phyloP scores from a whole-genome alignment of 805 yeast genomes.

The Candida andamanensis region DNA sequence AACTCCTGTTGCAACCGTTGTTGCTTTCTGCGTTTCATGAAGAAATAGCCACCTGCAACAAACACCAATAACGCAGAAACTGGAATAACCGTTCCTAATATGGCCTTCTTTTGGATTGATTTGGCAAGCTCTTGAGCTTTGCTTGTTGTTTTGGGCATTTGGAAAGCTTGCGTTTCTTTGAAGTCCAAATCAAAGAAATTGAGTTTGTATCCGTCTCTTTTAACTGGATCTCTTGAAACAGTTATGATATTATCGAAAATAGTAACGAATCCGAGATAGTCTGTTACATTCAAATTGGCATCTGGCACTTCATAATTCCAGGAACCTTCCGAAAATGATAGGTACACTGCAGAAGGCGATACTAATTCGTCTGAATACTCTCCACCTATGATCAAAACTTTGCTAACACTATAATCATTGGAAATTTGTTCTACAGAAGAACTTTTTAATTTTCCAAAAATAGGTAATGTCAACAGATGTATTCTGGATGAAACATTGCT shows the following conservation, averaged over 20 bases:
- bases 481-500: slow-evolving; percentile 47
- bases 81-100: slow-evolving; percentile 37
- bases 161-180: slow-evolving; percentile 4
- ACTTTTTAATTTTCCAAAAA: slow-evolving; percentile 31
- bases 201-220: slow-evolving; percentile 8
- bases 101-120: slow-evolving; percentile 20
- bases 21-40: slow-evolving; percentile 17
- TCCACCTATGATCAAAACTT: slow-evolving; percentile 62
- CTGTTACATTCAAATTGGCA: slow-evolving; percentile 2
- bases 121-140: slow-evolving; percentile 1
- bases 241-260: slow-evolving; percentile 11
- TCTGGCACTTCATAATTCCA: slow-evolving; percentile 9
- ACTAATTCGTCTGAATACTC: slow-evolving; percentile 15
- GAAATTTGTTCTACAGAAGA: slow-evolving; percentile 18
- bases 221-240: slow-evolving; percentile 1
- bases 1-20: slow-evolving; percentile 15
- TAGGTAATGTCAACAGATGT: slow-evolving; percentile 50
- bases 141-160: slow-evolving; percentile 7
- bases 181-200: slow-evolving; percentile 10
- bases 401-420: slow-evolving; percentile 28
- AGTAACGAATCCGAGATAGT: slow-evolving; percentile 10
- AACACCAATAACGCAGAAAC: slow-evolving; percentile 17
- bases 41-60: slow-evolving; percentile 13
- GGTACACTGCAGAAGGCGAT: slow-evolving; percentile 3
- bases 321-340: slow-evolving; percentile 5